A percentile compares a stretch with the other conserved stretches of the same genome.
Conservation (phyloP, 2,329 filamentous ascomycete genomes). For the Alternaria sp. region DNA sequence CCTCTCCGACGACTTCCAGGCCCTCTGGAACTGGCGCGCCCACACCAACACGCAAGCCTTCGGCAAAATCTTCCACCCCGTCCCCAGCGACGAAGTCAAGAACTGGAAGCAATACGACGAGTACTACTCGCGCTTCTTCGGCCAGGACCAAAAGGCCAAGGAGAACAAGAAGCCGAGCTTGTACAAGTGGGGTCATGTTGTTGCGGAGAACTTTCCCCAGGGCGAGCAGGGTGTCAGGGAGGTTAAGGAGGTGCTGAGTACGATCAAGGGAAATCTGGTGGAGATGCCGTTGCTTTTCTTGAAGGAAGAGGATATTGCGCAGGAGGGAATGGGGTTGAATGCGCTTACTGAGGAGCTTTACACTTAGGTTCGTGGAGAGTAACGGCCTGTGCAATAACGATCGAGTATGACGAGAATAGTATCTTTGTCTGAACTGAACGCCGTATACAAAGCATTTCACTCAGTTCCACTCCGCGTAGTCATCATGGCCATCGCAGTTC, state of each 20-base stretch:
- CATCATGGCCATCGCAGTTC: no score
- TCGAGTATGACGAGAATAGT: not conserved
- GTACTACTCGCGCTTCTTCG: constrained; percentile 73
- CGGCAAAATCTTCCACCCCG: constrained; percentile 78
- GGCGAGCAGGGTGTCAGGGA: constrained; percentile 53
- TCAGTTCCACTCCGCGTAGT: no score
- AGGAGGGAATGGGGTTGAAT: constrained; percentile 72
- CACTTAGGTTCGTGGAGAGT: constrained; percentile 38
- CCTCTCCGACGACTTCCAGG: constrained; percentile 69
- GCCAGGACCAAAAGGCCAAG: constrained; percentile 51
- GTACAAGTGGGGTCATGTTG: constrained; percentile 86
- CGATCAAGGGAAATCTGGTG: constrained; percentile 67
- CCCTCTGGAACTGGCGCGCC: constrained; percentile 76
- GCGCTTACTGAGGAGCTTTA: constrained; percentile 58
- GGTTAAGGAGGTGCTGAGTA: constrained; percentile 73
- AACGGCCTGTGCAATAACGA: not conserved
- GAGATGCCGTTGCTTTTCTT: constrained; percentile 93
- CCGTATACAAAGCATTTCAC: no score
- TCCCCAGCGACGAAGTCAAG: constrained; percentile 71
- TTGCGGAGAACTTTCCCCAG: constrained; percentile 59
- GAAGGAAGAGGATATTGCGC: constrained; percentile 83
- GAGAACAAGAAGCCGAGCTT: constrained; percentile 58
- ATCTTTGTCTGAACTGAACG: no score
- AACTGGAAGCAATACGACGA: constrained; percentile 77
- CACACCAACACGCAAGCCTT: constrained; percentile 82